A percentile compares a stretch with the other conserved stretches of the same genome.
These are phyloP conservation scores for Clonostachys chloroleuca DNA, from an alignment of 2,329 filamentous ascomycete genomes.

Conservation along the genomic window DNA sequence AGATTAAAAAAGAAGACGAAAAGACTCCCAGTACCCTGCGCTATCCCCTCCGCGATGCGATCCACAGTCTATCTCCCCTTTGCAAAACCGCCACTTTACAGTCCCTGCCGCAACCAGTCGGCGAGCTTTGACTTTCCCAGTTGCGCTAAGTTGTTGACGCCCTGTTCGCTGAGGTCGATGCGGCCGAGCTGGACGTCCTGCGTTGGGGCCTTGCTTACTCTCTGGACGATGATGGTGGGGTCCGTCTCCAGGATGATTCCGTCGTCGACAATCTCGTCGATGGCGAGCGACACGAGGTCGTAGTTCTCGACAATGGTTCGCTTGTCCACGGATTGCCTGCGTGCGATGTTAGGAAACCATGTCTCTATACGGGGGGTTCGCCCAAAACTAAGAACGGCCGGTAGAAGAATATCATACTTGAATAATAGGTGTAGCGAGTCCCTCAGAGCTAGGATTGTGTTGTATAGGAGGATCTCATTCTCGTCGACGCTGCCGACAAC, in stretches of 20 bases:
- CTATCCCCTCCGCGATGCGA: neutral
- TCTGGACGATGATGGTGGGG: slow-evolving; percentile 85
- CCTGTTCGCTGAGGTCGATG: slow-evolving; percentile 94
- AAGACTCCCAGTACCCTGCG: slow-evolving; percentile 1
- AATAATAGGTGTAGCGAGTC: slow-evolving; percentile 88
- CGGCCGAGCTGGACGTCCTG: slow-evolving; percentile 90
- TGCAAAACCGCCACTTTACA: slow-evolving; percentile 36
- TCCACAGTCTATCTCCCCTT: neutral
- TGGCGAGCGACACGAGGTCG: slow-evolving; percentile 86
- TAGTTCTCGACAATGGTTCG: slow-evolving; percentile 98
- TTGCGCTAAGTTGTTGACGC: slow-evolving; percentile 88
- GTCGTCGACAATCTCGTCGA: slow-evolving; percentile 94
- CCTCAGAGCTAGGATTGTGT: slow-evolving; percentile 84
- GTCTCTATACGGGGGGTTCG: neutral
- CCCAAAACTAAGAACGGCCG: neutral
- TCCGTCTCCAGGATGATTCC: slow-evolving; percentile 97
- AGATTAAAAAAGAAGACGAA: slow-evolving; percentile 9
- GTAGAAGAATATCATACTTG: slow-evolving; percentile 53
- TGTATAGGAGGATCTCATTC: slow-evolving; percentile 96
- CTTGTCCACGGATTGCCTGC: slow-evolving; percentile 92
- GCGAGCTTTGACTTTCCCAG: slow-evolving; percentile 89
- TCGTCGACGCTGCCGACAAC: slow-evolving; percentile 88
- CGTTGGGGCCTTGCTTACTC: slow-evolving; percentile 86
- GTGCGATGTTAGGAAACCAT: slow-evolving; percentile 2
- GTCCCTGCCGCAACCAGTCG: slow-evolving; percentile 82